These are phyloP conservation scores for Dalechampia spathulata DNA, from an alignment of 441 rosid species.

Conservation along the genomic window DNA sequence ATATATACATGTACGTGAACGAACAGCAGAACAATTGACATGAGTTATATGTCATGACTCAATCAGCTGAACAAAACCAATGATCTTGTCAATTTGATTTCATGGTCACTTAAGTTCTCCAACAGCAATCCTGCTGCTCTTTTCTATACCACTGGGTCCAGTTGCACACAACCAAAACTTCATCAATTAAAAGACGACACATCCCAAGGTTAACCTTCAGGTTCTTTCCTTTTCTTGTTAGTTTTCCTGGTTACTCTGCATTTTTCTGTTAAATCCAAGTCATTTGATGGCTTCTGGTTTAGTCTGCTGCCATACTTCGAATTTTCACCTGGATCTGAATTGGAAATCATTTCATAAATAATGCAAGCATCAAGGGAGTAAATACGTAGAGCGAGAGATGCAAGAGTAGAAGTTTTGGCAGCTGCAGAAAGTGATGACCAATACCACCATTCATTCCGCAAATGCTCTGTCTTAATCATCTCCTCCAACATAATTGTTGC, in stretches of 20 bases:
- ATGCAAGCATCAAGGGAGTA: constrained; percentile 84
- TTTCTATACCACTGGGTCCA: constrained; percentile 9
- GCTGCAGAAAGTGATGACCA: constrained; percentile 98
- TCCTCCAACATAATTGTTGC: constrained; percentile 81
- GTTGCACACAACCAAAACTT: constrained; percentile 8
- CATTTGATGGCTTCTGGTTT: constrained; percentile 34
- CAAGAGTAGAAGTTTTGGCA: constrained; percentile 66
- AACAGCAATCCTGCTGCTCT: background rate
- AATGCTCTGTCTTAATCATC: constrained; percentile 70
- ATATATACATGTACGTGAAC: constrained; percentile 23
- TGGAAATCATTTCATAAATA: constrained; percentile 47
- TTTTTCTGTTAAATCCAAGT: constrained; percentile 51
- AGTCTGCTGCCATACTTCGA: constrained; percentile 26
- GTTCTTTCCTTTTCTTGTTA: constrained; percentile 86
- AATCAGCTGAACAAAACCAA: background rate
- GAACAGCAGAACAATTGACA: background rate
- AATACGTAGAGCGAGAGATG: constrained; percentile 79
- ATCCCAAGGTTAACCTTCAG: constrained; percentile 40
- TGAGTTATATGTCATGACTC: background rate
- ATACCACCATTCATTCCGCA: constrained; percentile 97
- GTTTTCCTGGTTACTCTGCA: constrained; percentile 56
- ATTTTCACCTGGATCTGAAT: constrained; percentile 35
- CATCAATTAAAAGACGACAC: background rate
- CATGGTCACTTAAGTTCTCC: constrained; percentile 7
- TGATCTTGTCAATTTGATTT: background rate